These are phyloP conservation scores for Boletus eberwhitei DNA, from an alignment of 768 basidiomycete genomes.

Conservation along the genomic window DNA sequence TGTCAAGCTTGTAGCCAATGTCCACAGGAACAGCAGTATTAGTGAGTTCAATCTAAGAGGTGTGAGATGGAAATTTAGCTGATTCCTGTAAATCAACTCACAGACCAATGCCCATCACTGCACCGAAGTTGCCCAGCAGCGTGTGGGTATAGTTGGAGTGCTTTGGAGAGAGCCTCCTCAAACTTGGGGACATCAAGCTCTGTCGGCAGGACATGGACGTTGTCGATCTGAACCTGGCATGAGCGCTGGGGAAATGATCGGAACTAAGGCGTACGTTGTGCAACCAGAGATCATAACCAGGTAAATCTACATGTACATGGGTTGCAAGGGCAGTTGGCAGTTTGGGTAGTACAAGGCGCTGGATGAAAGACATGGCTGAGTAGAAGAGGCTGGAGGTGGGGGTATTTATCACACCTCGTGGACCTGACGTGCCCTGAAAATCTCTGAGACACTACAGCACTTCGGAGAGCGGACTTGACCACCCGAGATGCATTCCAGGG, in stretches of 20 bases:
- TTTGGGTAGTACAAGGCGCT: constrained; percentile 17
- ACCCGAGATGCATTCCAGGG: neutral
- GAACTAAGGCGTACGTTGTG: constrained; percentile 10
- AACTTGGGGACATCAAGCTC: constrained; percentile 15
- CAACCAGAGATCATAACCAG: constrained; percentile 24
- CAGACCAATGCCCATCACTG: constrained; percentile 15
- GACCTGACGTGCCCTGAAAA: neutral
- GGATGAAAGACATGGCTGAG: constrained; percentile 14
- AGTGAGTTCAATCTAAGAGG: constrained; percentile 22
- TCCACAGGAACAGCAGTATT: constrained; percentile 17
- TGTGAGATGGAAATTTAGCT: neutral
- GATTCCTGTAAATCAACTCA: constrained; percentile 4
- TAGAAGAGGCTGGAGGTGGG: neutral
- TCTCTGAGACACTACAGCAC: neutral
- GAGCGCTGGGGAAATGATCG: neutral
- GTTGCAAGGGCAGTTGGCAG: constrained; percentile 13
- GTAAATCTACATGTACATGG: constrained; percentile 12
- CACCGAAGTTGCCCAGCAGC: constrained; percentile 22
- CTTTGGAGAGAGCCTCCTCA: constrained; percentile 22
- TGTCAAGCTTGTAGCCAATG: constrained; percentile 6
- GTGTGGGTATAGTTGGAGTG: constrained; percentile 25
- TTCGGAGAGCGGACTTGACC: neutral
- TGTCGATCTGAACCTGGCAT: constrained; percentile 10
- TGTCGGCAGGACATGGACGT: constrained; percentile 19
- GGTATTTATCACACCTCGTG: neutral